Base-by-base conservation (phyloP, 257 asterid genomes). In the Rauvolfia tetraphylla region DNA sequence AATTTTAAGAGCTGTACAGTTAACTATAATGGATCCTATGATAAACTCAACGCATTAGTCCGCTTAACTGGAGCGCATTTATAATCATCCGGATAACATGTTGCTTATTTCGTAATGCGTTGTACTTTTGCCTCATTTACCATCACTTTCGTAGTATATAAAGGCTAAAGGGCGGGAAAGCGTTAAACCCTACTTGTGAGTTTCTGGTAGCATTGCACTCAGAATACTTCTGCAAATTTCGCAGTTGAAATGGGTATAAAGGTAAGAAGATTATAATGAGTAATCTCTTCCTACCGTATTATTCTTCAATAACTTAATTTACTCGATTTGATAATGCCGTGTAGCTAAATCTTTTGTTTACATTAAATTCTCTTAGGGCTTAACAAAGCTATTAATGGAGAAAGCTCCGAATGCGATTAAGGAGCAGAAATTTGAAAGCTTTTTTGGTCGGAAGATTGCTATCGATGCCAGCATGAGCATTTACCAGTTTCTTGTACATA, bases 401-500 rank as follows among this genome's bases (percentile, higher is more conserved):
- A 95, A 93, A 89, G 96, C 99, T 76, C 98, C 99, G 0, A 88
- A 80, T 78, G 85, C 96, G 63, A 88, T 93, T 97, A 91, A 90
- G 66, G 99, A 90, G 88, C 98, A 93, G 85, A 95, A 91, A 82
- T 95, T 95, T 58, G 97, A 95, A 78, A 93, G 97, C 86, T 95
- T 88, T 83, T 95, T 91, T 57, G 99, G 99, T 72, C 92, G 99
- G 5, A 95, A 95, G 83, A 93, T 95, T 42, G 99, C 99, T 51
- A 84, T 95, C 75, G 99, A 95, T 68, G 99, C 98, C 77, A 95
- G 99, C 90, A 93, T 93, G 99, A 91, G 98, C 93, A 95, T 95
- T 83, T 95, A 95, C 73, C 99, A 95, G 68, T 95, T 95, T 84
- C 97, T 95, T 79, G 99, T 95, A 56, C 27, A 89, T 23, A 51